Conservation (phyloP, 2,329 filamentous ascomycete species). For the Fusarium burgessii region DNA sequence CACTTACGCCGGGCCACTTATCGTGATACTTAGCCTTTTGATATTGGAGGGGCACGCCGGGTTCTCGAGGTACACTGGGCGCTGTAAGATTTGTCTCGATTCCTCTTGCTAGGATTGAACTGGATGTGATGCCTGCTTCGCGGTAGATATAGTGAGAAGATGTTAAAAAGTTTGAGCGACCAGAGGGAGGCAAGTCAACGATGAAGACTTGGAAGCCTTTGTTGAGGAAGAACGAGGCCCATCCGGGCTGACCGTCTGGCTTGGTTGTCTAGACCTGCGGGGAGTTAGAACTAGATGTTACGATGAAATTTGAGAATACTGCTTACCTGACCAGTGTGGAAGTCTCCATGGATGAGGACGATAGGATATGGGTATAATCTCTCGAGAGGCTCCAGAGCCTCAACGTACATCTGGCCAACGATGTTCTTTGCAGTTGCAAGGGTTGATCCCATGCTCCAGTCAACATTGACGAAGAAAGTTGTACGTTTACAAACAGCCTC, state of each 20-base stretch:
- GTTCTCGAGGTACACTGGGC: slow-evolving; percentile 30
- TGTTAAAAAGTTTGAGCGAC: slow-evolving; percentile 50
- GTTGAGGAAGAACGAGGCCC: slow-evolving; percentile 58
- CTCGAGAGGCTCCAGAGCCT: slow-evolving; percentile 43
- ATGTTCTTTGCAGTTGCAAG: slow-evolving; percentile 30
- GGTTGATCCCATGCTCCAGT: slow-evolving; percentile 35
- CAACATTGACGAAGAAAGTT: slow-evolving; percentile 46
- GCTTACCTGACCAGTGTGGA: slow-evolving; percentile 51
- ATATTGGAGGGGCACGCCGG: slow-evolving; percentile 32
- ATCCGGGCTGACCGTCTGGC: slow-evolving; percentile 59
- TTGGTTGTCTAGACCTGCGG: slow-evolving; percentile 58
- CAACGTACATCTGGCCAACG: slow-evolving; percentile 54
- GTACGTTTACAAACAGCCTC: slow-evolving; percentile 31
- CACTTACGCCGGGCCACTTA: slow-evolving; percentile 55
- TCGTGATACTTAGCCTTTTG: slow-evolving; percentile 48
- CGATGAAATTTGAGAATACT: too few relatives aligned
- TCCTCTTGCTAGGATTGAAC: slow-evolving; percentile 31
- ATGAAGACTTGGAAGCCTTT: slow-evolving; percentile 59
- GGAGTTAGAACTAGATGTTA: background rate
- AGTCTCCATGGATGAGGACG: slow-evolving; percentile 54
- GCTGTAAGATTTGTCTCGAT: slow-evolving; percentile 52
- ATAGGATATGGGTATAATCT: slow-evolving; percentile 42
- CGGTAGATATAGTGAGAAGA: slow-evolving; percentile 37
- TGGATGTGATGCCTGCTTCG: slow-evolving; percentile 32
- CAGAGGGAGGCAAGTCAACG: slow-evolving; percentile 56